Base-by-base conservation (phyloP, 2,329 filamentous ascomycete genomes). In the Neopestalotiopsis rosae region DNA sequence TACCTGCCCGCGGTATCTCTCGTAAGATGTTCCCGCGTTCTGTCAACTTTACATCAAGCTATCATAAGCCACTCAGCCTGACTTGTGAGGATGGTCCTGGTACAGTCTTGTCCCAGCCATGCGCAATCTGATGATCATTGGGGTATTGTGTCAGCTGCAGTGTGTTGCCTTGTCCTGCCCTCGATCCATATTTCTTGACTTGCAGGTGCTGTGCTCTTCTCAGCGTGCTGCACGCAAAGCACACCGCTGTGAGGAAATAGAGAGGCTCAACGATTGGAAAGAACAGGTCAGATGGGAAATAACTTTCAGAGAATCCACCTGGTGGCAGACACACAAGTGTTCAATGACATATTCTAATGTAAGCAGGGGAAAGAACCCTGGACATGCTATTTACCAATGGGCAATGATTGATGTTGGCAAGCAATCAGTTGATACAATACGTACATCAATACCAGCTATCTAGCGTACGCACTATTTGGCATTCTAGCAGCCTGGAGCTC, bases 61-160 rank as follows among this genome's bases (percentile, higher is more conserved):
- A 52, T 52, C 45, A 52, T 20, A 52, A 52, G 45, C 45, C 45
- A 52, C 45, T 52, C 45, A 52, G 45, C 45, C 45, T 52, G 45
- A 17, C 6, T 52, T 52, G 45, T 9, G 45, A n/a, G 45, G 45
- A 52, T 20, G 20, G 45, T 20, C 45, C 45, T 52, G 45, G 45
- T 17, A 38, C 34, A 10, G 45, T 17, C 45, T n/a, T 52, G 45
- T 52, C 45, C 45, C 45, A 20, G 45, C 7, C 45, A 52, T 52
- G 45, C n/a, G 45, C 45, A 52, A n/a, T 52, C 45, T 52, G 45
- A 17, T 52, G 14, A 52, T 52, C 45, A n/a, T 49, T 14, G 17
- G 17, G 42, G 42, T 49, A 10, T n/a, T 49, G 13, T n/a, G 42
- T 49, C 45, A n/a, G 14, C 17, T 52, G 45, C 14, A n/a, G 20